Conservation (phyloP, 192 early-diverging fungal genomes). For the Hyaloraphidium curvatum region DNA sequence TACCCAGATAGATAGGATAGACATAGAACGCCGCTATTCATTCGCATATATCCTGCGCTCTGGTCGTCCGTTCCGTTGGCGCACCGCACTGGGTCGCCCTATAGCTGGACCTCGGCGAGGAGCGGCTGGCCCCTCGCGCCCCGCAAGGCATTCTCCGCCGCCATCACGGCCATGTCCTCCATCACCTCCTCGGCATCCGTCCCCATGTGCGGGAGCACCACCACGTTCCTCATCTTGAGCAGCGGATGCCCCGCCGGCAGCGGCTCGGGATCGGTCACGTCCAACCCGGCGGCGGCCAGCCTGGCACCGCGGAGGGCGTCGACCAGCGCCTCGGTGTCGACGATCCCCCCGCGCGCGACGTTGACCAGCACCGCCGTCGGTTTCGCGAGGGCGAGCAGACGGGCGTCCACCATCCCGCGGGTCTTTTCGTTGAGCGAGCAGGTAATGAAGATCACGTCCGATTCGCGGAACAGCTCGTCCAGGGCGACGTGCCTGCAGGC, state of each 20-base stretch:
- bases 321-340: constrained; percentile 33
- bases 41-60: too few species aligned
- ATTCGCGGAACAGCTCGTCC: neutral
- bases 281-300: constrained; percentile 52
- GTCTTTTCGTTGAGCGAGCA: neutral
- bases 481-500: neutral
- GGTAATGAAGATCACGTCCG: neutral
- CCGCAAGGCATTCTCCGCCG: too few species aligned
- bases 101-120: too few species aligned
- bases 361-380: neutral
- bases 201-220: constrained; percentile 67
- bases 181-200: too few species aligned
- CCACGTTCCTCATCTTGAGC: constrained; percentile 33
- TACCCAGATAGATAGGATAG: too few species aligned
- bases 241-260: constrained; percentile 38
- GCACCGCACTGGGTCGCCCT: too few species aligned
- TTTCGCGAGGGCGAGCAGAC: neutral
- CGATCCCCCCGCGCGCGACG: neutral
- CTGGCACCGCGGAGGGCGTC: constrained; percentile 32
- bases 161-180: too few species aligned
- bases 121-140: too few species aligned
- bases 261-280: constrained; percentile 76
- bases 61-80: too few species aligned
- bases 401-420: neutral
- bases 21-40: too few species aligned